Conservation (phyloP, 805 yeast species). For the Zygosaccharomyces kombuchaensis region DNA sequence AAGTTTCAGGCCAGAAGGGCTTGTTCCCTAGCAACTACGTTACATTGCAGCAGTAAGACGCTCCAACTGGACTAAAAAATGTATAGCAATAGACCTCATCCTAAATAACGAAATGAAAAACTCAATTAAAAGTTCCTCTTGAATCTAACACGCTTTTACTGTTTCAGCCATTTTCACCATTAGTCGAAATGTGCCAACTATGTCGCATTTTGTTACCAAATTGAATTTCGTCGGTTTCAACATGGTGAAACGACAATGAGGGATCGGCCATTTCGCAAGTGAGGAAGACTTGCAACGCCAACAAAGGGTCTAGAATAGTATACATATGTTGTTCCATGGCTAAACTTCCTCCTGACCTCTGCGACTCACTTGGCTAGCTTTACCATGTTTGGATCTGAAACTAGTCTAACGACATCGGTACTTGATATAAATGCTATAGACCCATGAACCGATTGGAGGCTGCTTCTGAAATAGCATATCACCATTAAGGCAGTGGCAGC, state of each 20-base stretch:
- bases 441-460: background rate
- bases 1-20: slow-evolving; percentile 63
- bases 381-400: background rate
- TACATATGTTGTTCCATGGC: background rate
- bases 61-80: background rate
- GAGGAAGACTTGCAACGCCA: background rate
- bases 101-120: background rate
- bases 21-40: slow-evolving; percentile 93
- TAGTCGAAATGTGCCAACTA: background rate
- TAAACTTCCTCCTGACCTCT: background rate
- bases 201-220: background rate
- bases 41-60: slow-evolving; percentile 24
- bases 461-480: background rate
- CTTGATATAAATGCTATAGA: background rate
- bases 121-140: background rate
- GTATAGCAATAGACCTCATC: background rate
- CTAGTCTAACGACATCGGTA: background rate
- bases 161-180: background rate
- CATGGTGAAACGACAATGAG: background rate
- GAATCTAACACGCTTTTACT: background rate
- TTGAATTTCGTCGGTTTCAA: background rate
- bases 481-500: background rate
- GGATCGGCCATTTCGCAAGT: background rate
- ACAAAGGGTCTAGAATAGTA: background rate
- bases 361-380: background rate